phyloP scores from a whole-genome alignment of 306 rosid genomes.

The Quercus cerris region DNA sequence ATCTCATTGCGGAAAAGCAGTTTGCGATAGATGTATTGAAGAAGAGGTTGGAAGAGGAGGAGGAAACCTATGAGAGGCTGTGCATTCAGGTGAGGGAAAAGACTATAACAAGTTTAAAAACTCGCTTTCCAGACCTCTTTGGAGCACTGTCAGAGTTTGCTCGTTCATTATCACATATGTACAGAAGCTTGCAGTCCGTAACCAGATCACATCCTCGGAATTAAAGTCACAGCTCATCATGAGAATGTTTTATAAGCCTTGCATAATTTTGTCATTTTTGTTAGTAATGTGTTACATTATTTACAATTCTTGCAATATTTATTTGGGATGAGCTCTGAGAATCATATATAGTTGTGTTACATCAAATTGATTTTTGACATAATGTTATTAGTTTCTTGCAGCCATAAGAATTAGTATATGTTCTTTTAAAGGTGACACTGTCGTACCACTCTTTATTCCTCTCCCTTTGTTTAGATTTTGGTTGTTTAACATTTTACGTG shows the following conservation, averaged over 20 bases:
- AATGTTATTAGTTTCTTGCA: background rate
- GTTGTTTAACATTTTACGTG: background rate
- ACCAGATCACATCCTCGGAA: slow-evolving; percentile 33
- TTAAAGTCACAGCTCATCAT: slow-evolving; percentile 35
- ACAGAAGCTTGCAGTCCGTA: slow-evolving; percentile 38
- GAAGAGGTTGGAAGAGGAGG: slow-evolving; percentile 70
- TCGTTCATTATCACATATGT: slow-evolving; percentile 59
- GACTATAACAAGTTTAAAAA: slow-evolving; percentile 59
- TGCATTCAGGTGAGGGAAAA: slow-evolving; percentile 81
- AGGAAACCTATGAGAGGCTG: slow-evolving; percentile 50
- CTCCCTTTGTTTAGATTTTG: background rate
- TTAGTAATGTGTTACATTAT: background rate
- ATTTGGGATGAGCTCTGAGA: slow-evolving; percentile 24
- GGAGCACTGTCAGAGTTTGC: slow-evolving; percentile 63
- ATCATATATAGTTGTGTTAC: slow-evolving; percentile 15
- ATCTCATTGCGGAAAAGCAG: slow-evolving; percentile 54
- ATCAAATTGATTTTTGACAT: background rate
- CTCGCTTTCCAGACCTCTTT: slow-evolving; percentile 80
- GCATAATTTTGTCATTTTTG: background rate
- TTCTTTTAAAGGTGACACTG: background rate
- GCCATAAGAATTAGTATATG: background rate
- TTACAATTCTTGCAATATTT: slow-evolving; percentile 25
- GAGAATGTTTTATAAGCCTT: slow-evolving; percentile 15
- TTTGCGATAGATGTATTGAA: slow-evolving; percentile 45
- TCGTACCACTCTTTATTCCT: background rate